Percentiles rank a stretch among this genome's conserved stretches.
Evolutionary conservation across 2,329 filamentous ascomycete genomes (phyloP).

Genomic region (Fusarium musae): DNA sequence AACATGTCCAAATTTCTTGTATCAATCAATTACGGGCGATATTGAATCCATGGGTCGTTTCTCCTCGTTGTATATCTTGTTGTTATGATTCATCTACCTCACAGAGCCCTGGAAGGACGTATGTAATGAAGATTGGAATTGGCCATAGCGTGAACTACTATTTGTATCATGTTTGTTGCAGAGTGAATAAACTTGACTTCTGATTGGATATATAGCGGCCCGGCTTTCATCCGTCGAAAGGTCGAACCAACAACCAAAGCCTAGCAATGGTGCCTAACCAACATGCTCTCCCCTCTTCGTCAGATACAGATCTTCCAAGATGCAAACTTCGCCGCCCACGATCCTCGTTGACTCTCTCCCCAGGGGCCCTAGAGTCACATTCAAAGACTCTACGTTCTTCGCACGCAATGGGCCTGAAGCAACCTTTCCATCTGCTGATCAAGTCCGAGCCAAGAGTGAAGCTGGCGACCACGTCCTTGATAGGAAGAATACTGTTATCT

Average conservation of each 20-base stretch:
- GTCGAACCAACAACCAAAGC: background rate
- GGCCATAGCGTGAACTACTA: no score
- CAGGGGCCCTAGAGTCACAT: background rate
- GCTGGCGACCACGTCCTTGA: background rate
- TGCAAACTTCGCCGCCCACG: background rate
- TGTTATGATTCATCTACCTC: no score
- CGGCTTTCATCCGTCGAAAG: background rate
- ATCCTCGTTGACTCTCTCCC: background rate
- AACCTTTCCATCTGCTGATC: background rate
- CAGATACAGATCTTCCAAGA: background rate
- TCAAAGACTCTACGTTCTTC: background rate
- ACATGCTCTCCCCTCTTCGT: background rate
- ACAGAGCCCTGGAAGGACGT: no score
- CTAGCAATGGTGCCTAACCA: background rate
- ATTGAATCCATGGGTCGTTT: no score
- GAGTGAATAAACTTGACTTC: no score
- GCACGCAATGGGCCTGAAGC: accelerated
- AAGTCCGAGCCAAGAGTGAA: background rate
- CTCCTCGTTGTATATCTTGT: no score
- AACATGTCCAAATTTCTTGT: no score
- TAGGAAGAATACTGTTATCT: background rate
- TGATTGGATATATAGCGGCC: background rate
- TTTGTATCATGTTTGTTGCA: no score
- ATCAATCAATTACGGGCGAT: no score
- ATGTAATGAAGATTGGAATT: no score